A percentile compares a stretch with the other conserved stretches of the same genome.
Conservation (phyloP, 1,284 basidiomycete genomes). For the Sparassis latifolia region DNA sequence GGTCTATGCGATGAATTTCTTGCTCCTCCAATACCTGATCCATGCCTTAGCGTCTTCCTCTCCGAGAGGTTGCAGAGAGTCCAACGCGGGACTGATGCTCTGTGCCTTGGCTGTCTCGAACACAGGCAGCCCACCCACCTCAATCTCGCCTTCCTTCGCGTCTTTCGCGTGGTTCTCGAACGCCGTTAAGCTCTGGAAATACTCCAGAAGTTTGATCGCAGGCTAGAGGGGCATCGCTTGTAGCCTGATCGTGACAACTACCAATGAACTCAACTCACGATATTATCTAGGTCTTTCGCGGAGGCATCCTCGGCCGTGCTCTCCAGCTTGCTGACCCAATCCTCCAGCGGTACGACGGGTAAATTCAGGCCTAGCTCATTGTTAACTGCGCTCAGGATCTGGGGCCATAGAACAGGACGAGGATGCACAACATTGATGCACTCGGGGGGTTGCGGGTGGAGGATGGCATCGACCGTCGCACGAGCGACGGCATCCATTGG, state of each 20-base stretch:
- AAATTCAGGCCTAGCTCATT: neutral
- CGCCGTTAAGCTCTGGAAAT: slow-evolving; percentile 4
- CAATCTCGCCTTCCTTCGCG: neutral
- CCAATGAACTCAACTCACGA: neutral
- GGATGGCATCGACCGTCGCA: slow-evolving; percentile 8
- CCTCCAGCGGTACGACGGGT: neutral
- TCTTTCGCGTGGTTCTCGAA: neutral
- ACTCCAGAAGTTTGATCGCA: slow-evolving; percentile 11
- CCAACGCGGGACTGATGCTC: slow-evolving; percentile 5
- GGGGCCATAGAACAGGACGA: slow-evolving; percentile 4
- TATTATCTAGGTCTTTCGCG: neutral
- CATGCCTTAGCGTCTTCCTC: slow-evolving; percentile 7
- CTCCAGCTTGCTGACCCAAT: slow-evolving; percentile 3
- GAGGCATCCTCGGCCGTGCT: neutral
- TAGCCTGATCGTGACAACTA: neutral
- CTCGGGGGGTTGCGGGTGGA: slow-evolving; percentile 1
- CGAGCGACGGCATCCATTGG: slow-evolving; percentile 9
- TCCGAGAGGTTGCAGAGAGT: slow-evolving; percentile 1
- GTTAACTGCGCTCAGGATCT: neutral
- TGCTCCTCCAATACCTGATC: slow-evolving; percentile 10
- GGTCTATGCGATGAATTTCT: slow-evolving; percentile 2
- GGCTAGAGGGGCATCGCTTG: slow-evolving; percentile 1
- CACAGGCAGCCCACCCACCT: slow-evolving; percentile 10
- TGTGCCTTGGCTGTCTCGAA: slow-evolving; percentile 7
- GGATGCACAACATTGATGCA: slow-evolving; percentile 15